Conservation (phyloP, 352 stramenopile genomes). For the Phytophthora crassamura region DNA sequence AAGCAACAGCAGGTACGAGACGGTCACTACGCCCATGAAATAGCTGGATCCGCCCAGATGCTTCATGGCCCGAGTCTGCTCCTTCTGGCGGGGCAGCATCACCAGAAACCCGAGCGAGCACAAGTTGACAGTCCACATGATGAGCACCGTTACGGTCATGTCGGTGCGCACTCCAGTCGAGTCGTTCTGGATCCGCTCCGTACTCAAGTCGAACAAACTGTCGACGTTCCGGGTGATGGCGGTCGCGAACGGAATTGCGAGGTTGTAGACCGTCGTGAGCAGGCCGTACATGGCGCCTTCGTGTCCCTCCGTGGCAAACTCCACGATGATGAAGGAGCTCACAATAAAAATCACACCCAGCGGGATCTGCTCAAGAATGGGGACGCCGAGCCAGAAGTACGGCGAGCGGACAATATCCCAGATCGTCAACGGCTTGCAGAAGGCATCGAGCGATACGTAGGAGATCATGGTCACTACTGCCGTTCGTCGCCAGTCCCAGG, state of each 20-base stretch:
- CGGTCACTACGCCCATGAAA: slow-evolving; percentile 55
- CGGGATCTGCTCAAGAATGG: slow-evolving; percentile 56
- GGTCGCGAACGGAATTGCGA: slow-evolving; percentile 51
- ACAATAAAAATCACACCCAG: slow-evolving; percentile 63
- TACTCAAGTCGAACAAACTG: slow-evolving; percentile 49
- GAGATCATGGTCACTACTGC: slow-evolving; percentile 37
- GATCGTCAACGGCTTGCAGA: slow-evolving; percentile 52
- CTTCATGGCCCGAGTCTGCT: slow-evolving; percentile 68
- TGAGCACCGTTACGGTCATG: slow-evolving; percentile 53
- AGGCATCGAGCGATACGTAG: slow-evolving; percentile 47
- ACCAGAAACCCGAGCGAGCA: slow-evolving; percentile 55
- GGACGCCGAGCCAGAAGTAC: slow-evolving; percentile 59
- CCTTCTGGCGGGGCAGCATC: slow-evolving; percentile 70
- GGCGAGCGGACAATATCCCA: slow-evolving; percentile 58
- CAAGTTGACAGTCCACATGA: slow-evolving; percentile 65
- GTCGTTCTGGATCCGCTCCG: slow-evolving; percentile 63
- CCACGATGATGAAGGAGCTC: slow-evolving; percentile 61
- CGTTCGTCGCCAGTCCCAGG: slow-evolving; percentile 62
- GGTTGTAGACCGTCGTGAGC: slow-evolving; percentile 66
- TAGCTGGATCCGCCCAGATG: slow-evolving; percentile 58
- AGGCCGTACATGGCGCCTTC: slow-evolving; percentile 73
- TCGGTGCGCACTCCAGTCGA: slow-evolving; percentile 43
- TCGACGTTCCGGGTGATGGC: slow-evolving; percentile 54
- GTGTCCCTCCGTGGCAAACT: slow-evolving; percentile 61
- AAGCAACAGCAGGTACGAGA: slow-evolving; percentile 51